These are phyloP conservation scores for Spathaspora hagerdaliae DNA, from an alignment of 805 yeast genomes.

Conservation along the genomic window DNA sequence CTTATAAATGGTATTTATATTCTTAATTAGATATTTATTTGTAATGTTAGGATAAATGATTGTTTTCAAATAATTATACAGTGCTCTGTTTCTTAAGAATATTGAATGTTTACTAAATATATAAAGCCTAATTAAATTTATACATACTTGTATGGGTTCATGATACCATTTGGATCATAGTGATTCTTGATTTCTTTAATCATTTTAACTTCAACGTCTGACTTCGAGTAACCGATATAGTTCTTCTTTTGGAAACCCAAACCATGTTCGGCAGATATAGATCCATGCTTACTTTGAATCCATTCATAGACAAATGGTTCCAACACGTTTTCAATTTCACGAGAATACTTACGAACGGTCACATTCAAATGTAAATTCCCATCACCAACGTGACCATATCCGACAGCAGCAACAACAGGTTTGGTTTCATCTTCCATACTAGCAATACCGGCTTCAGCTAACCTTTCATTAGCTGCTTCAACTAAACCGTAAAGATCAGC, in stretches of 20 bases:
- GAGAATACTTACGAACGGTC: conserved; percentile 77
- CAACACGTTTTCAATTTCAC: conserved; percentile 70
- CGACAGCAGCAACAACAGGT: conserved; percentile 87
- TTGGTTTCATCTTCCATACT: conserved; percentile 56
- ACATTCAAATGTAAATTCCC: conserved; percentile 95
- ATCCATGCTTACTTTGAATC: conserved; percentile 70
- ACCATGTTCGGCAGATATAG: conserved; percentile 97
- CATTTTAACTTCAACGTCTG: conserved; percentile 61
- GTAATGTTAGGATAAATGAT: neutral
- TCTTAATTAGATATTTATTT: neutral
- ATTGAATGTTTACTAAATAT: no score
- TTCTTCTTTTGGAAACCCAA: conserved; percentile 94
- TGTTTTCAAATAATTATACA: neutral
- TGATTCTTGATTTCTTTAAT: conserved; percentile 76
- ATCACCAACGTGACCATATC: conserved; percentile 98
- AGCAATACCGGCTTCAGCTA: conserved; percentile 53
- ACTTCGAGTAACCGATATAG: conserved; percentile 82
- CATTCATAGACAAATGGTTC: conserved; percentile 97
- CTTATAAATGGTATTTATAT: conserved; percentile 11
- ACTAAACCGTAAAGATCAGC: conserved; percentile 77
- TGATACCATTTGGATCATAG: conserved; percentile 86
- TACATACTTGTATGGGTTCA: conserved; percentile 93
- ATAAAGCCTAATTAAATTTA: conserved; percentile 18
- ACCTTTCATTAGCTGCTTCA: conserved; percentile 63
- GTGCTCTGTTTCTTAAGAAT: no score